Evolutionary conservation across 2,329 filamentous ascomycete species (phyloP), one percentile per base, ranked within the genome.

Genomic region (Colletotrichum noveboracense): DNA sequence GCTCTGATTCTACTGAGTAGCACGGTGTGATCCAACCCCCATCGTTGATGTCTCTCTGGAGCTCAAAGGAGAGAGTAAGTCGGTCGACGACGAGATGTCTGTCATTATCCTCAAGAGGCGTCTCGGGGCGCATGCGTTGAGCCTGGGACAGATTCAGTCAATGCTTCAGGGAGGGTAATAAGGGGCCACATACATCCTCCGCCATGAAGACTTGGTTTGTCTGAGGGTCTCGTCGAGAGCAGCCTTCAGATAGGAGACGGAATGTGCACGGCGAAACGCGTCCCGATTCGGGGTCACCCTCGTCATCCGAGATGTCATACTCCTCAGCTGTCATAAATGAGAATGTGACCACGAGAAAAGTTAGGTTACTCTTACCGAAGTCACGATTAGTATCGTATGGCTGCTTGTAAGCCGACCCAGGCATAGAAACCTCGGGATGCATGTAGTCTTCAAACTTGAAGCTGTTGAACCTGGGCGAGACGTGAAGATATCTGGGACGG

Each of bases 191-290:
- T 75, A 79, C 79, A 58, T 80, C 78, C 10, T 73, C 78, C 36
- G 79, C 78, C 28, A 78, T 56, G 30, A 78, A 62, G 52, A 74
- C 30, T 66, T 70, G 61, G 6, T 64, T 70, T 48, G 66, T 74
- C 38, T 77, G 76, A n/a, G 67, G 76, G 18, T 84, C 80, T 80
- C 80, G 82, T 70, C 82, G 79, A 76, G 81, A 75, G 48, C 81
- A 81, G 66, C 84, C 86, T 72, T 85, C 78, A 36, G 85, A 79
- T 81, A 83, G 84, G 3, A 81, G 77, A 14, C 83, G 80, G 71
- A 89, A 89, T 0, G 84, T 87, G 74, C 82, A 84, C 2, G 87
- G 85, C 0, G 84, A 85, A 32, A 89, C 85, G 2, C 83, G 83
- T 2, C 81, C 83, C 6, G 81, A 78, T 6, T 81, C 77, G 0